Percentiles rank a stretch among this genome's conserved stretches.
These are phyloP conservation scores for Durotheca rogersii DNA, from an alignment of 495 filamentous ascomycete species.

Conservation along the genomic window DNA sequence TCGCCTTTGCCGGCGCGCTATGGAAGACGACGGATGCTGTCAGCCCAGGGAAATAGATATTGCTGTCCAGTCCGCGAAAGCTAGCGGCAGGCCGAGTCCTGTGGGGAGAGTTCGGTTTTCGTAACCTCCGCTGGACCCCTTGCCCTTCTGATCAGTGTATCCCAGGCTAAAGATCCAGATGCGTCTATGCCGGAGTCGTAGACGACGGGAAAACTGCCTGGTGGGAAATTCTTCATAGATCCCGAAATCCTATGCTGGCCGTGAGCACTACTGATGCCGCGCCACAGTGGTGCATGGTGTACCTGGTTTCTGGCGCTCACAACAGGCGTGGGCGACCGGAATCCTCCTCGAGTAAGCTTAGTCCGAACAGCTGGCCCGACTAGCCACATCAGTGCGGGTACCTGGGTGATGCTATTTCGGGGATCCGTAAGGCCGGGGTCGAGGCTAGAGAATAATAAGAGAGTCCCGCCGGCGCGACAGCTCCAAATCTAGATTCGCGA, in stretches of 20 bases:
- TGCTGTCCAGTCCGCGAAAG: constrained; percentile 8
- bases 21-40: too few species aligned
- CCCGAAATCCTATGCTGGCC: constrained; percentile 7
- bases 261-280: constrained; percentile 7
- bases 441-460: constrained; percentile 5
- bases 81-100: constrained; percentile 18
- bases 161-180: constrained; percentile 17
- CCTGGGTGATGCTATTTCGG: constrained; percentile 17
- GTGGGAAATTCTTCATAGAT: constrained; percentile 18
- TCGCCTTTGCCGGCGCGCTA: too few species aligned
- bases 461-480: constrained; percentile 2
- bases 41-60: too few species aligned
- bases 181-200: too few species aligned
- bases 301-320: constrained; percentile 1
- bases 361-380: constrained; percentile 3
- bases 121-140: constrained; percentile 25
- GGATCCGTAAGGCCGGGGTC: not conserved
- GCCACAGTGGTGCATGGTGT: constrained; percentile 18
- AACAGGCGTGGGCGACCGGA: constrained; percentile 7
- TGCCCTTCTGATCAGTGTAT: constrained; percentile 14
- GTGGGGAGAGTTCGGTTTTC: constrained; percentile 24
- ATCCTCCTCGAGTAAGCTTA: constrained; percentile 30
- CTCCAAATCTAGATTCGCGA: not conserved
- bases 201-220: too few species aligned
- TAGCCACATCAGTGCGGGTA: constrained; percentile 13